phyloP scores from a whole-genome alignment of 176 grass and related monocot species.

The Rhynchospora tenuis region DNA sequence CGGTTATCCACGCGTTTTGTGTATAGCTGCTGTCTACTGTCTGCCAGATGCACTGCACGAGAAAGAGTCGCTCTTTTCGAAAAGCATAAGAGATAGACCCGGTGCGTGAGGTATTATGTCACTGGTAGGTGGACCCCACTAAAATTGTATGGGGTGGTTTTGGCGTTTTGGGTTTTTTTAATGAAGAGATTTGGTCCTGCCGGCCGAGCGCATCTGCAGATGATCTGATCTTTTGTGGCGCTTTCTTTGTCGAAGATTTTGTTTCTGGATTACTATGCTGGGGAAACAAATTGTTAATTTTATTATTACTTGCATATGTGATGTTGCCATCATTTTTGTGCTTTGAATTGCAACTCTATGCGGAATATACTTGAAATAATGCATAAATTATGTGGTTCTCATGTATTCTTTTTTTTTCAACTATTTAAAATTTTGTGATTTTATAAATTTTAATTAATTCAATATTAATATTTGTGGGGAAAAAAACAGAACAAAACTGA shows the following conservation, averaged over 20 bases:
- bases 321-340: neutral
- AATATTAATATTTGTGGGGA: neutral
- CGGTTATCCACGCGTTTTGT: constrained; percentile 24
- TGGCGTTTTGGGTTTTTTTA: neutral
- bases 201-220: neutral
- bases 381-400: neutral
- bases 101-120: neutral
- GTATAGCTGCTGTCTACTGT: constrained; percentile 19
- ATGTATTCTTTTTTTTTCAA: neutral
- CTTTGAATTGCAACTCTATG: neutral
- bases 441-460: neutral
- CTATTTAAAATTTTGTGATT: too few relatives aligned
- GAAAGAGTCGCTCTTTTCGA: constrained; percentile 12
- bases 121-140: neutral
- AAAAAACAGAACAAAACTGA: neutral
- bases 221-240: neutral
- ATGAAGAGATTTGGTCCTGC: neutral
- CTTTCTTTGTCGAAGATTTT: neutral
- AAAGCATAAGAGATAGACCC: neutral
- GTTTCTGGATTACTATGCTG: neutral
- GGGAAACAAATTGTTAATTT: neutral
- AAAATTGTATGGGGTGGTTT: neutral
- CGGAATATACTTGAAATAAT: neutral
- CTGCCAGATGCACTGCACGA: constrained; percentile 32
- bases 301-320: neutral